These are phyloP conservation scores for Nematocida homosporus DNA, from an alignment of 371 early-diverging fungal genomes.

Conservation along the genomic window DNA sequence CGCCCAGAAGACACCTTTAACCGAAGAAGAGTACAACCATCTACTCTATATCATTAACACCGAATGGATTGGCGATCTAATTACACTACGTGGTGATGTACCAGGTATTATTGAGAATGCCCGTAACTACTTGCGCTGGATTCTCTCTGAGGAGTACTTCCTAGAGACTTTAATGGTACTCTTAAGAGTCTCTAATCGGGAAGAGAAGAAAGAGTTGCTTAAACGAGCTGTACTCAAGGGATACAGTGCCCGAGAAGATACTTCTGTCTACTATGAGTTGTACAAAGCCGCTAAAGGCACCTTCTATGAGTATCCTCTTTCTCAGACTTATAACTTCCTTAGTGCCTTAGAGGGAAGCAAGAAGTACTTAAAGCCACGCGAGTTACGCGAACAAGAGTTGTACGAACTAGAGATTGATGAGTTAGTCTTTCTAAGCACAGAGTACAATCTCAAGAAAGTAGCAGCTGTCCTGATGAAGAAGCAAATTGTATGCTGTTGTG, in stretches of 20 bases:
- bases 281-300: slow-evolving; percentile 33
- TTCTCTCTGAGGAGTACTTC: slow-evolving; percentile 49
- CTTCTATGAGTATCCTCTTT: slow-evolving; percentile 44
- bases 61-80: slow-evolving; percentile 48
- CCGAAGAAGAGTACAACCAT: slow-evolving; percentile 45
- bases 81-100: slow-evolving; percentile 32
- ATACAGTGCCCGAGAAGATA: slow-evolving; percentile 42
- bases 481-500: slow-evolving; percentile 30
- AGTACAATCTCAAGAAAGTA: slow-evolving; percentile 39
- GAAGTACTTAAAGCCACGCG: slow-evolving; percentile 16
- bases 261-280: slow-evolving; percentile 26
- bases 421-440: slow-evolving; percentile 51
- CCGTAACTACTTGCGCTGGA: slow-evolving; percentile 48
- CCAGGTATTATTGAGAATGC: slow-evolving; percentile 54
- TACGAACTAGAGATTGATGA: slow-evolving; percentile 40
- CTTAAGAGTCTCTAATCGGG: slow-evolving; percentile 41
- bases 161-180: slow-evolving; percentile 34
- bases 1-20: neutral
- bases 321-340: slow-evolving; percentile 51
- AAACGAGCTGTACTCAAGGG: slow-evolving; percentile 43
- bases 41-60: slow-evolving; percentile 44
- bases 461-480: slow-evolving; percentile 33
- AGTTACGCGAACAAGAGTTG: slow-evolving; percentile 37
- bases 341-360: slow-evolving; percentile 24
- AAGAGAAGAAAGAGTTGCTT: slow-evolving; percentile 48